Evolutionary conservation across 805 yeast species (phyloP), one percentile per base, ranked within the genome.

Genomic region (Pichia rugopelliculosa): DNA sequence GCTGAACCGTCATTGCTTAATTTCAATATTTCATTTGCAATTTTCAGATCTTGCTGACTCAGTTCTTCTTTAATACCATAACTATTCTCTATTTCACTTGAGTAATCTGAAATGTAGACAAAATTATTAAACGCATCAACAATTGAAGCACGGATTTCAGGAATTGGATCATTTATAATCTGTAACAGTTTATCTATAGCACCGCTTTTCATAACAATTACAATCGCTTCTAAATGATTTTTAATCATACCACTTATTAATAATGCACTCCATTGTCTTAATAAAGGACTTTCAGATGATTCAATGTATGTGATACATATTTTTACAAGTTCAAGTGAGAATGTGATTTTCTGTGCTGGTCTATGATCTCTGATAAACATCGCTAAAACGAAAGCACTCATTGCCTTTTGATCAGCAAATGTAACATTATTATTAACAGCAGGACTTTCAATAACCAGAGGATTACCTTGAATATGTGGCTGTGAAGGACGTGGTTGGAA

Each of bases 211-310:
- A 79, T 74, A 23, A 83, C 79, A 22, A 85, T 74, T 73, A 79
- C 77, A 59, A 84, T 83, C 12, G 90, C 89, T 46, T 87, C 89
- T 0, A 84, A 75, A 54, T 84, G 80, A 40, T 76, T 76, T 52
- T 73, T 73, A 82, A 93, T 84, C 24, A 89, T 67, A 57, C 87
- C 91, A 0, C 93, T 80, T 21, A 89, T 71, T 37, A 91, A 70
- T 36, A 91, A 68, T 13, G 84, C 78, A 54, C 96, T 82, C 99
- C 99, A 93, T 60, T 93, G 97, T 52, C 98, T 76, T 26, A 93
- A 68, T 25, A 88, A 65, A 1, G 98, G 96, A 49, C 84, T 82
- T 49, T 88, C 96, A 2, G 91, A 80, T 11, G 78, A 73, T 37
- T 80, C 80, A 48, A 84, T 72, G 58, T 85, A 86, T 41, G 69